A percentile compares a stretch with the other conserved stretches of the same genome.
These are phyloP conservation scores for Geotrichum aggregatum DNA, from an alignment of 1,139 yeast genomes.

Conservation along the genomic window DNA sequence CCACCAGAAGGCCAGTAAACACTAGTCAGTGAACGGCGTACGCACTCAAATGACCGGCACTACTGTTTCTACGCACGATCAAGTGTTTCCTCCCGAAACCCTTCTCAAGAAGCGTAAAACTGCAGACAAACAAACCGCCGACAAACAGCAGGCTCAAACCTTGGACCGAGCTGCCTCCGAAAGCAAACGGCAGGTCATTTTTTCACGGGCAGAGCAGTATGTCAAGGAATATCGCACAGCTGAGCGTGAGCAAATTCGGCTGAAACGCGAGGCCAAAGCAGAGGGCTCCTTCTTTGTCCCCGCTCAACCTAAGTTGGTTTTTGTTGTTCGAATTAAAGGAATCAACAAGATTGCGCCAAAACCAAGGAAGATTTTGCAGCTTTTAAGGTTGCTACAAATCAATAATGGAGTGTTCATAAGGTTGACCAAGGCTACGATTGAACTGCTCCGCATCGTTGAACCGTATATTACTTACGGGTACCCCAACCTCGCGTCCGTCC, in stretches of 20 bases:
- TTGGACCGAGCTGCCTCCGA: slow-evolving; percentile 64
- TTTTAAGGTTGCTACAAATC: slow-evolving; percentile 94
- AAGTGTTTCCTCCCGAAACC: slow-evolving; percentile 72
- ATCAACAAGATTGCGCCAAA: slow-evolving; percentile 98
- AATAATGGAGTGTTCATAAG: slow-evolving; percentile 97
- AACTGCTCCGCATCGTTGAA: slow-evolving; percentile 94
- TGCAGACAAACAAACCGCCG: slow-evolving; percentile 53
- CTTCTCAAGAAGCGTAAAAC: slow-evolving; percentile 92
- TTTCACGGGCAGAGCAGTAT: slow-evolving; percentile 98
- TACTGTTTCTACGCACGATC: slow-evolving; percentile 34
- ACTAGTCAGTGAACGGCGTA: too few species aligned
- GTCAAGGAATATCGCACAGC: slow-evolving; percentile 93
- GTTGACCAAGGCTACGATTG: slow-evolving; percentile 96
- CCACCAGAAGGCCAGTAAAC: background rate
- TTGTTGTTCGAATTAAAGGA: slow-evolving; percentile 99
- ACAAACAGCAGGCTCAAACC: slow-evolving; percentile 48
- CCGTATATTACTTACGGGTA: slow-evolving; percentile 99
- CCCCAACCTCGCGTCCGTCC: slow-evolving; percentile 94
- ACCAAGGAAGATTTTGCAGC: slow-evolving; percentile 99
- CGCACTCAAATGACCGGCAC: slow-evolving; percentile 18
- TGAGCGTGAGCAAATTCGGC: slow-evolving; percentile 85
- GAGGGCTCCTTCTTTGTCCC: slow-evolving; percentile 77
- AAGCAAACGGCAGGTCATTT: slow-evolving; percentile 82
- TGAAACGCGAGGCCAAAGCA: slow-evolving; percentile 96
- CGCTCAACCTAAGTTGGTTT: slow-evolving; percentile 93